phyloP scores from a whole-genome alignment of 176 grass and related monocot species.

The Lolium rigidum region DNA sequence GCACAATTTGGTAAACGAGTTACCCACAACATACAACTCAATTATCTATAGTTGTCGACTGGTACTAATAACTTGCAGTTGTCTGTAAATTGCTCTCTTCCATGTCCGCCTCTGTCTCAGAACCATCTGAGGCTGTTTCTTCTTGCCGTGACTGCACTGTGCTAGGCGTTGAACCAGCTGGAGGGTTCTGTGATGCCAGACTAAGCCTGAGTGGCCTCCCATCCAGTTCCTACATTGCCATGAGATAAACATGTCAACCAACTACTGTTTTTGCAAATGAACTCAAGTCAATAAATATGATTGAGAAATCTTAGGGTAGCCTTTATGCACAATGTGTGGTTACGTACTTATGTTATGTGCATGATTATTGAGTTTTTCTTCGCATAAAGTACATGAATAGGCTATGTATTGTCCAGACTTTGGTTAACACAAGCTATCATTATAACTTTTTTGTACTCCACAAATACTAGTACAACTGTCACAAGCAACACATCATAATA shows the following conservation, averaged over 20 bases:
- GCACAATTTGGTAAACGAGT: background rate
- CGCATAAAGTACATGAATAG: background rate
- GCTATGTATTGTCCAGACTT: background rate
- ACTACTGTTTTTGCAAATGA: background rate
- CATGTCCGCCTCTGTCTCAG: constrained; percentile 21
- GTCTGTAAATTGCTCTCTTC: constrained; percentile 57
- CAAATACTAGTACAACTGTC: constrained; percentile 11
- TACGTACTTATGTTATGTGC: background rate
- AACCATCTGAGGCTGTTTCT: constrained; percentile 35
- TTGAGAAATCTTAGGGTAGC: background rate
- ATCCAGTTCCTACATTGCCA: constrained; percentile 70
- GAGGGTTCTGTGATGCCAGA: constrained; percentile 55
- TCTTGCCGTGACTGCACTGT: constrained; percentile 28
- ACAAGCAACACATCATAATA: background rate
- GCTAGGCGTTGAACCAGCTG: constrained; percentile 44
- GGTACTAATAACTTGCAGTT: constrained; percentile 38
- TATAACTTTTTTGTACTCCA: background rate
- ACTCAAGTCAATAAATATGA: background rate
- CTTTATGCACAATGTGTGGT: constrained; percentile 5
- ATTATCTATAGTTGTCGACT: background rate
- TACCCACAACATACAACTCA: background rate
- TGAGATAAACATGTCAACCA: constrained; percentile 31
- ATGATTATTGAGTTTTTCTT: background rate
- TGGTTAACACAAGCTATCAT: constrained; percentile 14
- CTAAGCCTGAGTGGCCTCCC: constrained; percentile 80